phyloP scores from a whole-genome alignment of 1,284 basidiomycete genomes.

The Fomes fomentarius region DNA sequence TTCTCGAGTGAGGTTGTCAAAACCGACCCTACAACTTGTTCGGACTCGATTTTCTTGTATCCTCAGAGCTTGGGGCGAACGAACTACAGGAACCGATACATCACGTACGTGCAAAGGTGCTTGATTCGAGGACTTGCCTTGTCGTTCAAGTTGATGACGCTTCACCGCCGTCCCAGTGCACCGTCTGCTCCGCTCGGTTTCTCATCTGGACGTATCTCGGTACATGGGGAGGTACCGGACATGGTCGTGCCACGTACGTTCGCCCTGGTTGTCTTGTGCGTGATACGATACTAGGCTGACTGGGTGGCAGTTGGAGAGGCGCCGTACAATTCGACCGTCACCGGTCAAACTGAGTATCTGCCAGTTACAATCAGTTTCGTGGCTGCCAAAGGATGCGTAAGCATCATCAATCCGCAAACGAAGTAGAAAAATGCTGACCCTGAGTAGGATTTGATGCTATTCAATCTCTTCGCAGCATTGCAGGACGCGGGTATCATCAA shows the following conservation, averaged over 20 bases:
- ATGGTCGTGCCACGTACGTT: conserved; percentile 41
- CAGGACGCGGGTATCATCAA: conserved; percentile 37
- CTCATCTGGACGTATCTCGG: conserved; percentile 32
- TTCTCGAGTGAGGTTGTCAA: conserved; percentile 36
- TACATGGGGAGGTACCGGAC: conserved; percentile 39
- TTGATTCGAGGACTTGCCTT: background rate
- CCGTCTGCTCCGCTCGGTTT: conserved; percentile 35
- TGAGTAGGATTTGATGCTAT: conserved; percentile 40
- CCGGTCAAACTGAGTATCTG: conserved; percentile 40
- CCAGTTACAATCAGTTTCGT: conserved; percentile 44
- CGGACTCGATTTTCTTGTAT: conserved; percentile 40
- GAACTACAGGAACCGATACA: conserved; percentile 32
- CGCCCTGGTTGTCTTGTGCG: background rate
- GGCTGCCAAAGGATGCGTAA: conserved; percentile 41
- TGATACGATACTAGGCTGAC: too few relatives aligned
- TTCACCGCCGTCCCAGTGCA: conserved; percentile 25
- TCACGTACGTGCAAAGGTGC: conserved; percentile 21
- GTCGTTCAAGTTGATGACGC: conserved; percentile 4
- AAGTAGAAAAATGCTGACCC: background rate
- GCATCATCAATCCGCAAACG: background rate
- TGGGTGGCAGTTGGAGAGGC: conserved; percentile 38
- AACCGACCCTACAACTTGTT: conserved; percentile 36
- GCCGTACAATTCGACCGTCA: conserved; percentile 44
- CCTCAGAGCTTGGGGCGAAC: conserved; percentile 36
- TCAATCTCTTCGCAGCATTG: conserved; percentile 40